These are phyloP conservation scores for Hemisphaericaspora lyxosophila DNA, from an alignment of 1,139 yeast species.

Conservation along the genomic window DNA sequence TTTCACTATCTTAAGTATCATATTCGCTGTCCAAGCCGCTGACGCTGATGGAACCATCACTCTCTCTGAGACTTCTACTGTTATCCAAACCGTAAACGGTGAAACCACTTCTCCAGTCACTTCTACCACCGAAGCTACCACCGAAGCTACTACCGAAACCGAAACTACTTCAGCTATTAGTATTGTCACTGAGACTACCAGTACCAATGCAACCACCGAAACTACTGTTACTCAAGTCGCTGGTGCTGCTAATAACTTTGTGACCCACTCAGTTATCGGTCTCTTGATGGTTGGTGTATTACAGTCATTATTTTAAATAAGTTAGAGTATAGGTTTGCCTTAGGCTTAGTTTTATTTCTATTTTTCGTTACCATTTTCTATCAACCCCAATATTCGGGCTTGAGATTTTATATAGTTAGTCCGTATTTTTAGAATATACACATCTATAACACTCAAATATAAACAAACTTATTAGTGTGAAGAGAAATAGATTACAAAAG, in stretches of 20 bases:
- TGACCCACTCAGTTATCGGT: not conserved
- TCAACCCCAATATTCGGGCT: conserved; percentile 1
- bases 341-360: not conserved
- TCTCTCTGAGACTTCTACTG: not conserved
- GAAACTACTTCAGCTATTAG: not conserved
- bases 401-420: not conserved
- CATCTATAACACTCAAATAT: no score
- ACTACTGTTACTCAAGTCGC: not conserved
- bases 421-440: no score
- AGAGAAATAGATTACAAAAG: no score
- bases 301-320: not conserved
- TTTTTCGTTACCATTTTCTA: conserved; percentile 1
- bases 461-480: no score
- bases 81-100: conserved; percentile 2
- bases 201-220: conserved; percentile 1
- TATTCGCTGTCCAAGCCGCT: conserved; percentile 3
- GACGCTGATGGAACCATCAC: not conserved
- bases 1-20: conserved; percentile 1
- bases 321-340: conserved; percentile 1
- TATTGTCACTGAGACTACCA: not conserved
- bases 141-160: not conserved
- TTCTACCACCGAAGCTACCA: not conserved
- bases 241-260: conserved; percentile 1
- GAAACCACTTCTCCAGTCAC: not conserved
- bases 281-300: not conserved